Base-by-base conservation (phyloP, 352 stramenopile genomes). In the Phytophthora fragariaefolia region DNA sequence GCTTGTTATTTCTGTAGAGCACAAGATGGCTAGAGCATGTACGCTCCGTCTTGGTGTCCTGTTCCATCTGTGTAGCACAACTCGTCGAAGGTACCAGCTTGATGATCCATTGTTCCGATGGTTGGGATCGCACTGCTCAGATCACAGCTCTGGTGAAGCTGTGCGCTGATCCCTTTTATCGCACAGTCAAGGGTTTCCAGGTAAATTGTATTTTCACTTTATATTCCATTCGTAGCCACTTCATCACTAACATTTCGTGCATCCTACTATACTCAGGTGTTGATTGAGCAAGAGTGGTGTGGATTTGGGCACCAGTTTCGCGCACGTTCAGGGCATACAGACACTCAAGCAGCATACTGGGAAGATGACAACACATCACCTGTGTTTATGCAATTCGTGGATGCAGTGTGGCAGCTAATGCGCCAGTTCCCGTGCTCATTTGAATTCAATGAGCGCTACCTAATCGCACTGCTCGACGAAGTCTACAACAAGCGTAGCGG, bases 251-350 rank as follows among this genome's bases (percentile, higher is more conserved):
- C 42, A 18, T 3, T 26, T 28, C 23, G 46, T n/a, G 3, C 42
- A 3, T 12, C 1, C 10, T 4, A 2, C 40, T 47, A 13, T 26
- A 23, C 40, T 47, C 12, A 76, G 69, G 53, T 98, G 9, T 76
- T 99, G 13, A 88, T 99, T 17, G 97, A 99, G 80, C 99, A 99
- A 67, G 98, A 99, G 57, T 99, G 98, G 93, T 97, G 97, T 71
- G 90, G 90, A 5, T 99, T 99, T 79, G 98, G 98, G 8, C 97
- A 99, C 80, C 96, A 98, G 34, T 99, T 99, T 56, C 94, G 98
- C 42, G 84, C 94, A 4, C 87, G 98, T 30, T 91, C 83, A 3
- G 87, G 87, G 0, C 83, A 89, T 54, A 76, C 77, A 0, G 77
- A 78, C n/a, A 80, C 85, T 10, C 76, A 73, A 45, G 74, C 75